Evolutionary conservation across 305 asterid genomes (phyloP).

Genomic region (Petunia hybrid): DNA sequence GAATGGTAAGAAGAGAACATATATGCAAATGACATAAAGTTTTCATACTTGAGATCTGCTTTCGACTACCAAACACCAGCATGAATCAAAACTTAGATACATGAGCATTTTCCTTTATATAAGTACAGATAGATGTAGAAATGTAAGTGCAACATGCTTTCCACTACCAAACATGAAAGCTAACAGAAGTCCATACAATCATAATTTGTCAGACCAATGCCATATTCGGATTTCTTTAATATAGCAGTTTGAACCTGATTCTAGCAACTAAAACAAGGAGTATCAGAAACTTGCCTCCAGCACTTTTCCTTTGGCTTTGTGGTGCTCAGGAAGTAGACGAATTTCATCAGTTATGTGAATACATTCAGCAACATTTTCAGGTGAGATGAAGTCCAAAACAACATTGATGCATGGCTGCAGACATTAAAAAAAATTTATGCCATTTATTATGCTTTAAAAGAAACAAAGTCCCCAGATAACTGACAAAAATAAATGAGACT

Average conservation of each 20-base stretch:
- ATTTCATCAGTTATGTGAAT: conserved; percentile 79
- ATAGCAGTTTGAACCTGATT: background rate
- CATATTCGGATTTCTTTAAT: background rate
- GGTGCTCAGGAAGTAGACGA: conserved; percentile 76
- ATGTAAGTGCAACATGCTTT: background rate
- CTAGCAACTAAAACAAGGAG: background rate
- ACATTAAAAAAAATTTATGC: background rate
- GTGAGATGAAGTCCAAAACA: conserved; percentile 90
- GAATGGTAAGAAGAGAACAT: background rate
- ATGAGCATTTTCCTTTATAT: background rate
- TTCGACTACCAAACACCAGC: background rate
- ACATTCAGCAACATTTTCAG: conserved; percentile 84
- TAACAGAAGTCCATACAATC: background rate
- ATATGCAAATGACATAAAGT: background rate
- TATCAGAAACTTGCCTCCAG: conserved; percentile 60
- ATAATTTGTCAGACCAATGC: background rate
- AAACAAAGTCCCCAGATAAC: background rate
- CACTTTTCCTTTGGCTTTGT: conserved; percentile 75
- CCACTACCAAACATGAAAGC: conserved; percentile 6
- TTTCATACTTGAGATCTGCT: background rate
- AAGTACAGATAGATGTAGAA: background rate
- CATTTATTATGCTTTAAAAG: background rate
- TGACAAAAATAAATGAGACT: background rate
- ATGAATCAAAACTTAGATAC: background rate
- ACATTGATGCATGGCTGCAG: conserved; percentile 83